Evolutionary conservation across 148 eudicot genomes (phyloP).

Genomic region (Selenicereus undatus): DNA sequence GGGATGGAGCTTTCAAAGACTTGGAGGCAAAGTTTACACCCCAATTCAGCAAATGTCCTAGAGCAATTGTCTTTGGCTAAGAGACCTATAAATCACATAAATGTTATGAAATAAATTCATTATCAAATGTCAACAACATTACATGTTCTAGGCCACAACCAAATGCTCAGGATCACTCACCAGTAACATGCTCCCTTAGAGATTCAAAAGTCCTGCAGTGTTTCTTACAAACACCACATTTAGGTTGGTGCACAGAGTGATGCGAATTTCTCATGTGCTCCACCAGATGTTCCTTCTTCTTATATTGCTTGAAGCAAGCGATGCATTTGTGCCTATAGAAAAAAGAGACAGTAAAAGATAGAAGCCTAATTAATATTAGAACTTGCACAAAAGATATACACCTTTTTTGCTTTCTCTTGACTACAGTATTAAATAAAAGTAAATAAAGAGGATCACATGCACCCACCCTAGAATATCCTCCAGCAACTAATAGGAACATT

Average conservation of each 20-base stretch:
- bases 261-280: conserved; percentile 66
- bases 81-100: conserved; percentile 42
- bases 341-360: neutral
- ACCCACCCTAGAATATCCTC: neutral
- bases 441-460: neutral
- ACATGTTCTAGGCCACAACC: neutral
- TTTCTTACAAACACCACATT: conserved; percentile 67
- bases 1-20: conserved; percentile 40
- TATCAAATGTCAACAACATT: neutral
- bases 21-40: conserved; percentile 63
- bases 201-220: conserved; percentile 77
- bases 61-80: conserved; percentile 54
- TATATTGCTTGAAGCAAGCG: conserved; percentile 76
- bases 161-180: conserved; percentile 29
- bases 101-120: conserved; percentile 1
- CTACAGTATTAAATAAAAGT: neutral
- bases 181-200: conserved; percentile 61
- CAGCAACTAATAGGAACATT: neutral
- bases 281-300: conserved; percentile 71
- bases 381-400: neutral
- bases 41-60: conserved; percentile 42
- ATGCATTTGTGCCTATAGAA: conserved; percentile 58
- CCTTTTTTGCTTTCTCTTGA: neutral
- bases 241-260: conserved; percentile 74
- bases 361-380: conserved; percentile 2